Conservation (phyloP, 306 rosid species). For the Astragalus glycyphyllos region DNA sequence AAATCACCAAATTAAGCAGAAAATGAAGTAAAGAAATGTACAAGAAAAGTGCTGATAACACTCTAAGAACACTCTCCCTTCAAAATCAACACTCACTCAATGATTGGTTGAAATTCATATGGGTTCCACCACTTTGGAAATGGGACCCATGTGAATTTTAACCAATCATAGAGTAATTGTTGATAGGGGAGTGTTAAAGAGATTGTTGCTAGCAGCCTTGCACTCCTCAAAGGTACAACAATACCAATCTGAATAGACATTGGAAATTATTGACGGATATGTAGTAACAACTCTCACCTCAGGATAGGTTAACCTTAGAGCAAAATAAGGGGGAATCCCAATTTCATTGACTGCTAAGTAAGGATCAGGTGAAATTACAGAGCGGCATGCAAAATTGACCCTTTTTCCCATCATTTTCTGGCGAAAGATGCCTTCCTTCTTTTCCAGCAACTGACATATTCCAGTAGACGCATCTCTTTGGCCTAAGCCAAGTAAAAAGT, state of each 20-base stretch:
- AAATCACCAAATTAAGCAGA: not conserved
- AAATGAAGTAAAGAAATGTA: conserved; percentile 19
- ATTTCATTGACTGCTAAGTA: conserved; percentile 97
- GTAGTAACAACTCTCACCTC: conserved; percentile 64
- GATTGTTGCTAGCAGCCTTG: too few species aligned
- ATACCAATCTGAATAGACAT: conserved; percentile 1
- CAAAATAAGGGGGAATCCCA: conserved; percentile 97
- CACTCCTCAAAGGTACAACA: too few species aligned
- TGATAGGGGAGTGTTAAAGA: too few species aligned
- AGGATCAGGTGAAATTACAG: conserved; percentile 99
- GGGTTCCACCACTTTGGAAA: too few species aligned
- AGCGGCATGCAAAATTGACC: conserved; percentile 95
- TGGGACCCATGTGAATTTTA: too few species aligned
- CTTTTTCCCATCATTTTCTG: conserved; percentile 99
- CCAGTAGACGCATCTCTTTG: conserved; percentile 65
- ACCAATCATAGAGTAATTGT: too few species aligned
- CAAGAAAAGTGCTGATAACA: not conserved
- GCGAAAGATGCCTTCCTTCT: conserved; percentile 96
- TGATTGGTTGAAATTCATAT: too few species aligned
- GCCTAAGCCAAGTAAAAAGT: conserved; percentile 54
- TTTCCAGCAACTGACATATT: conserved; percentile 88
- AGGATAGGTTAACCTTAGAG: conserved; percentile 80
- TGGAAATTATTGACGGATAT: conserved; percentile 30
- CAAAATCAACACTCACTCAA: too few species aligned
- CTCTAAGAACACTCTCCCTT: too few species aligned